Conservation (phyloP, 2,329 filamentous ascomycete species). For the Parastagonospora nodorum region DNA sequence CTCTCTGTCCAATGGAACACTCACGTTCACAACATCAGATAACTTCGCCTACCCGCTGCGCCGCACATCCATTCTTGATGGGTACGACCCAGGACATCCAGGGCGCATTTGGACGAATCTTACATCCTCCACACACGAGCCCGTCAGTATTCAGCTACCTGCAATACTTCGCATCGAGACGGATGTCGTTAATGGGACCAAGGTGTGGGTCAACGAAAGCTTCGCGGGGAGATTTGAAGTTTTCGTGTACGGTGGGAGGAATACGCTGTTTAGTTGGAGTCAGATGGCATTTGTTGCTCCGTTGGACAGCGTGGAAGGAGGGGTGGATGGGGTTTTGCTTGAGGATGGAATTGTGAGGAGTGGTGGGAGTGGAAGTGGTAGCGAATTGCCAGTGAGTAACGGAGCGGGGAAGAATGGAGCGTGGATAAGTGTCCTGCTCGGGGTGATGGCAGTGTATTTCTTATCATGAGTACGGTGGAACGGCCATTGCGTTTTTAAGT, state of each 20-base stretch:
- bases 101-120: conserved; percentile 60
- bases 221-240: conserved; percentile 61
- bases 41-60: conserved; percentile 55
- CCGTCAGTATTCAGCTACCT: conserved; percentile 43
- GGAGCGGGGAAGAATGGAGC: too few species aligned
- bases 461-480: too few species aligned
- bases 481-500: too few species aligned
- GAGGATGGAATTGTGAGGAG: conserved; percentile 2
- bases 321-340: conserved; percentile 21
- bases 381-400: too few species aligned
- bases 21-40: conserved; percentile 51
- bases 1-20: conserved; percentile 31
- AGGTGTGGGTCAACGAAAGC: conserved; percentile 54
- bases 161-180: conserved; percentile 51
- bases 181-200: conserved; percentile 53
- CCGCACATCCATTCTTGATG: conserved; percentile 49
- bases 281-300: conserved; percentile 63
- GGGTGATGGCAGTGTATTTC: too few species aligned
- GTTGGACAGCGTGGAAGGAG: conserved; percentile 44
- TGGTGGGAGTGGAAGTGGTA: neutral
- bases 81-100: conserved; percentile 53
- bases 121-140: conserved; percentile 53
- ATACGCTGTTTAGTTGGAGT: conserved; percentile 59
- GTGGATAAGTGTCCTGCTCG: too few species aligned
- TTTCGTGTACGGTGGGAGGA: conserved; percentile 59